phyloP scores from a whole-genome alignment of 1,139 yeast species.

The Casaregolazyma suthepensis region DNA sequence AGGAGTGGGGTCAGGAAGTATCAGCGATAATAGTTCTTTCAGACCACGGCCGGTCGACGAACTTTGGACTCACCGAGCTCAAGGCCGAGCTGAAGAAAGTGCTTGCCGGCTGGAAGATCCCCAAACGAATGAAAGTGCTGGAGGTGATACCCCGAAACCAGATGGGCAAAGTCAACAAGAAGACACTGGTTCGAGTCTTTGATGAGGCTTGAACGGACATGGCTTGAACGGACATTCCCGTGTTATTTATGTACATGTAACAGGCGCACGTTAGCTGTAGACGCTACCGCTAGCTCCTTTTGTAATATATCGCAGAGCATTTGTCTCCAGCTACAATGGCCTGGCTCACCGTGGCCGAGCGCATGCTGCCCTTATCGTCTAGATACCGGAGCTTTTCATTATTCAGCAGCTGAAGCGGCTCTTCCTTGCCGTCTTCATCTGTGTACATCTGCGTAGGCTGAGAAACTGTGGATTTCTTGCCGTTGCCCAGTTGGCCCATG shows the following conservation, averaged over 20 bases:
- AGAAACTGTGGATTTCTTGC: constrained; percentile 55
- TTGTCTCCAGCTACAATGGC: constrained; percentile 57
- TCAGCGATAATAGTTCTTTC: constrained; percentile 30
- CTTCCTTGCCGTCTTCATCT: constrained; percentile 30
- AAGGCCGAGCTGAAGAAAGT: constrained; percentile 24
- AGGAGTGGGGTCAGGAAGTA: constrained; percentile 35
- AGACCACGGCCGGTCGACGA: constrained; percentile 11
- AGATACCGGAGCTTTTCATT: constrained; percentile 16
- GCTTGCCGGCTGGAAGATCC: constrained; percentile 30
- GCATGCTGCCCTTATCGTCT: constrained; percentile 21
- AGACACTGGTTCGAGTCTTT: constrained; percentile 24
- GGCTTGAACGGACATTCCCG: not conserved
- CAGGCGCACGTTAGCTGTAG: too few relatives aligned
- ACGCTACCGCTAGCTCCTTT: constrained; percentile 6
- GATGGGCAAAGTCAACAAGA: constrained; percentile 35
- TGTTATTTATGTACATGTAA: not conserved
- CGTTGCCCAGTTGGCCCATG: constrained; percentile 78
- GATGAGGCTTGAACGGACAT: too few relatives aligned
- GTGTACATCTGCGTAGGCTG: constrained; percentile 51
- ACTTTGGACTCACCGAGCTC: constrained; percentile 20
- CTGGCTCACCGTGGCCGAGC: constrained; percentile 41
- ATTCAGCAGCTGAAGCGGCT: constrained; percentile 17
- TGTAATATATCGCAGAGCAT: constrained; percentile 55
- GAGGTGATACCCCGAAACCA: constrained; percentile 31
- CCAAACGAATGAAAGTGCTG: constrained; percentile 25